A percentile compares a stretch with the other conserved stretches of the same genome.
These are phyloP conservation scores for Arthrinium phaeospermum DNA, from an alignment of 2,329 filamentous ascomycete genomes.

Conservation along the genomic window DNA sequence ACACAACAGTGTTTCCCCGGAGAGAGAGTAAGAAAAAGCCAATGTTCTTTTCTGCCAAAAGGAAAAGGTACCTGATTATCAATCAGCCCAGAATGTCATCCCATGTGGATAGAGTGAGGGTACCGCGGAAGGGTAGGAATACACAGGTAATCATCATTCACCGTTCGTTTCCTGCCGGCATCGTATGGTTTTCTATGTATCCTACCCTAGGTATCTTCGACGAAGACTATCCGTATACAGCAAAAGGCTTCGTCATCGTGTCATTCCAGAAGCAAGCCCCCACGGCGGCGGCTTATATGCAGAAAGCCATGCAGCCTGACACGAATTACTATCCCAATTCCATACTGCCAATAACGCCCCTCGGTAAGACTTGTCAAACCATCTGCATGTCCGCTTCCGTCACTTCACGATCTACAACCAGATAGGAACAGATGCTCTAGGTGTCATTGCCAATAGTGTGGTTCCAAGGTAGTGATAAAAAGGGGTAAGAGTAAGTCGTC, in stretches of 20 bases:
- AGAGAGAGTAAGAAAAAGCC: not conserved
- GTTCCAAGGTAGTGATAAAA: not conserved
- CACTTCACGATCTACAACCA: not conserved
- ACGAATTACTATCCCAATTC: not conserved
- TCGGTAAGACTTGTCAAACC: not conserved
- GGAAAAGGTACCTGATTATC: not conserved
- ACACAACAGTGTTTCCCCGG: not conserved
- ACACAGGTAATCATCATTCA: not conserved
- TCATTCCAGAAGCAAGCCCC: not conserved
- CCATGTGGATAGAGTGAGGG: not conserved
- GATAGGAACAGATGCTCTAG: not conserved
- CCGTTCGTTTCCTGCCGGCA: not conserved
- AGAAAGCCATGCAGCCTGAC: not conserved
- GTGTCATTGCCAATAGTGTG: not conserved
- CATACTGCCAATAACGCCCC: not conserved
- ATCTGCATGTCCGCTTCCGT: not conserved
- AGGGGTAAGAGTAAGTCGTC: not conserved
- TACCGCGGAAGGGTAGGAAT: not conserved
- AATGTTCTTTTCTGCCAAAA: not conserved
- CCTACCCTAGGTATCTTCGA: not conserved
- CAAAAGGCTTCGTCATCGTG: not conserved
- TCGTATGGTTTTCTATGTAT: not conserved
- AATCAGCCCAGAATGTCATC: not conserved
- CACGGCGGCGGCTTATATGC: slow-evolving; percentile 12
- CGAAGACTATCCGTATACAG: not conserved